Conservation (phyloP, 129 eudicot species). For the Escallonia herrerae region DNA sequence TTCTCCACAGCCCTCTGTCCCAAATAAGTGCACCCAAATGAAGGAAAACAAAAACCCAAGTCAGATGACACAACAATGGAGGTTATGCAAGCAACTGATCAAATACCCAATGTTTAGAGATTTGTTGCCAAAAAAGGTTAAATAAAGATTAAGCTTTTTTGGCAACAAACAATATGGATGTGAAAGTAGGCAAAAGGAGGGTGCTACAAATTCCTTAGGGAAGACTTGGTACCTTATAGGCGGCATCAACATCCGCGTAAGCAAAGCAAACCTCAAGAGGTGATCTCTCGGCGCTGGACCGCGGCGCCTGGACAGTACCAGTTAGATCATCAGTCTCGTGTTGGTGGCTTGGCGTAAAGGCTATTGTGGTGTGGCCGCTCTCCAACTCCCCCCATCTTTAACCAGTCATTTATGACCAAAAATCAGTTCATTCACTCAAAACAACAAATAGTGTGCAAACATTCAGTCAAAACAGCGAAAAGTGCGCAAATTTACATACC, state of each 20-base stretch:
- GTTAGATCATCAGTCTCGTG: slow-evolving; percentile 87
- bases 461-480: too few species aligned
- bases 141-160: too few species aligned
- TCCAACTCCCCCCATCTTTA: slow-evolving; percentile 89
- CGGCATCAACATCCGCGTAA: slow-evolving; percentile 86
- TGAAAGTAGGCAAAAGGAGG: not conserved
- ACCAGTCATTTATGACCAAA: not conserved
- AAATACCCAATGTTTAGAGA: not conserved
- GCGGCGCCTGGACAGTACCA: slow-evolving; percentile 47
- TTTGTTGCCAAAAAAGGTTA: too few species aligned
- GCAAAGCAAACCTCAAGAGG: slow-evolving; percentile 78
- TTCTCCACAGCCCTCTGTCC: slow-evolving; percentile 85
- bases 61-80: not conserved
- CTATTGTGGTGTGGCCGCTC: slow-evolving; percentile 82
- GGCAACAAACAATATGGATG: not conserved
- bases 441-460: too few species aligned
- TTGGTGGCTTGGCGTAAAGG: slow-evolving; percentile 82
- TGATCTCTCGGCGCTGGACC: slow-evolving; percentile 29
- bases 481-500: slow-evolving; percentile 15
- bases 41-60: not conserved
- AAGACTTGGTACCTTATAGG: slow-evolving; percentile 49
- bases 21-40: not conserved
- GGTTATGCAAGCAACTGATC: not conserved
- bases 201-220: not conserved
- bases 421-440: too few species aligned